phyloP scores from a whole-genome alignment of 1,284 basidiomycete species.

The Ceratobasidium sp. region DNA sequence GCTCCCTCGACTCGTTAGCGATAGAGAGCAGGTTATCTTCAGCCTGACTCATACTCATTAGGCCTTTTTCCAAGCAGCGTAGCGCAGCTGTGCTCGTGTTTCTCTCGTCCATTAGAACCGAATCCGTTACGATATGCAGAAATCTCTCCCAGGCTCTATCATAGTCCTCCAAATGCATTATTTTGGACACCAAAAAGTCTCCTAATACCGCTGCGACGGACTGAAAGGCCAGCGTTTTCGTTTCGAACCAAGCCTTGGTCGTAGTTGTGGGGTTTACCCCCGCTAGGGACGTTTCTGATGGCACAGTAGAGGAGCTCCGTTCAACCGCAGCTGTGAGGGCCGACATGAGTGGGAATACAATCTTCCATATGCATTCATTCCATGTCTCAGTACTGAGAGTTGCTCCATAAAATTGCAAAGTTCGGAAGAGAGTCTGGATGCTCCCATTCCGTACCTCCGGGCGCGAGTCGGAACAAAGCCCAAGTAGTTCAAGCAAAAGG shows the following conservation, averaged over 20 bases:
- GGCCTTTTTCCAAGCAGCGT: conserved; percentile 79
- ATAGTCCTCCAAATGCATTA: conserved; percentile 76
- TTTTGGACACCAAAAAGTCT: conserved; percentile 76
- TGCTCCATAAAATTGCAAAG: conserved; percentile 90
- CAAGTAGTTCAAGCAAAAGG: conserved; percentile 82
- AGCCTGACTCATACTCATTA: conserved; percentile 60
- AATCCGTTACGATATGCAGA: conserved; percentile 69
- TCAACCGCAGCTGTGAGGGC: conserved; percentile 63
- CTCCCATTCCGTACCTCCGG: conserved; percentile 91
- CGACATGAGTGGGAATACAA: conserved; percentile 89
- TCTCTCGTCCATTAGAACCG: conserved; percentile 73
- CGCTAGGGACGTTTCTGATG: conserved; percentile 20
- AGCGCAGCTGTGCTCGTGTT: conserved; percentile 79
- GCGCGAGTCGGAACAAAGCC: conserved; percentile 80
- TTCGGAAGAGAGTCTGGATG: conserved; percentile 93
- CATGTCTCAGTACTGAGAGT: conserved; percentile 81
- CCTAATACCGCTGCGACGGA: conserved; percentile 85
- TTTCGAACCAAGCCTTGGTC: conserved; percentile 77
- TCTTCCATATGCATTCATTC: conserved; percentile 87
- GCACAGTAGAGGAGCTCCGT: conserved; percentile 52
- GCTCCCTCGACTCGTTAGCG: conserved; percentile 59
- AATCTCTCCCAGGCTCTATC: conserved; percentile 74
- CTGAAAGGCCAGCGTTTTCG: conserved; percentile 83
- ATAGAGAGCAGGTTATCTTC: conserved; percentile 58
- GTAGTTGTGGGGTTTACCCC: background rate